Evolutionary conservation across 1,139 yeast genomes (phyloP).

Genomic region (Debaryomycetaceae sp.): DNA sequence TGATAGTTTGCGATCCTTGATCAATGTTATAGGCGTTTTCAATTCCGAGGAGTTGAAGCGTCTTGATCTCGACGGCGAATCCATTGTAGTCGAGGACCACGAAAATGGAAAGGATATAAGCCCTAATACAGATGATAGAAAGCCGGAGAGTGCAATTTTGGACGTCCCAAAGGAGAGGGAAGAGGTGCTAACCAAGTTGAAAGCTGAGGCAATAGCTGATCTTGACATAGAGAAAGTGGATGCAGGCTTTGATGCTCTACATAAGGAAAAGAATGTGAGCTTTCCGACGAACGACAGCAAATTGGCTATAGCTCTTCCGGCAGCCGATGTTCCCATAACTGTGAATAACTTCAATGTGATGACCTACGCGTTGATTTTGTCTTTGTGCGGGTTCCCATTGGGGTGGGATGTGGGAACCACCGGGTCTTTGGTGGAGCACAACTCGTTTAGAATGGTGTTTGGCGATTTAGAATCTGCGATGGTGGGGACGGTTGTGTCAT

Average conservation of each 20-base stretch:
- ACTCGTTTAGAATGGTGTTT: slow-evolving; percentile 5
- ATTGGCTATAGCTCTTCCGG: not conserved
- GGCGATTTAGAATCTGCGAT: slow-evolving; percentile 4
- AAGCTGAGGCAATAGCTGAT: not conserved
- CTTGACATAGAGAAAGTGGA: not conserved
- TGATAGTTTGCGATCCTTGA: not conserved
- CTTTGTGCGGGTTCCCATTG: slow-evolving; percentile 21
- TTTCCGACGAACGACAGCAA: not conserved
- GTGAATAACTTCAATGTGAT: not conserved
- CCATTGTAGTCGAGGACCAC: not conserved
- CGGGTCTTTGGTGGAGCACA: slow-evolving; percentile 17
- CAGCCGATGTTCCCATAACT: not conserved
- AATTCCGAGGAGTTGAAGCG: not conserved
- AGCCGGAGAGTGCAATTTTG: not conserved
- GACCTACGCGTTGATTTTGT: slow-evolving; percentile 2
- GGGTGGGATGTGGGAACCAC: slow-evolving; percentile 38
- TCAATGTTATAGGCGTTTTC: not conserved
- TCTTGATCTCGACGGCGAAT: not conserved
- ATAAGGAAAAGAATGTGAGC: not conserved
- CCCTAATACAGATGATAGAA: not conserved
- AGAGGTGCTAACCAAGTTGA: not conserved
- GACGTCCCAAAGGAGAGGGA: not conserved
- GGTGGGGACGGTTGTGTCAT: slow-evolving; percentile 22
- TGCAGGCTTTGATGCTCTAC: not conserved
- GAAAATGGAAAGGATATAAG: not conserved